These are phyloP conservation scores for Priceomyces carsonii DNA, from an alignment of 805 yeast genomes.

Conservation along the genomic window DNA sequence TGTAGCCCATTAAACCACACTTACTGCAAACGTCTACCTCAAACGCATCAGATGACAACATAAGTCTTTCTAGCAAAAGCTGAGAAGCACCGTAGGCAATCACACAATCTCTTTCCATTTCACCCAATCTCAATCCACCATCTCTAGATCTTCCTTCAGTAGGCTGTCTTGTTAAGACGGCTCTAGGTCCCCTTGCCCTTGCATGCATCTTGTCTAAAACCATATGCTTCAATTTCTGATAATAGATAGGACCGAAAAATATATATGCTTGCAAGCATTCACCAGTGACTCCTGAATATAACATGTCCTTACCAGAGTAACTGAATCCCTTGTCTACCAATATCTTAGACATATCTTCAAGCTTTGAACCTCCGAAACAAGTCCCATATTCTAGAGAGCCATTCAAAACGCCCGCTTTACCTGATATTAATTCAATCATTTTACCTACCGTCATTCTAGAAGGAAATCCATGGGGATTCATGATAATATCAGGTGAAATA, in stretches of 20 bases:
- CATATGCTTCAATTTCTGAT: constrained; percentile 98
- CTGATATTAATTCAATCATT: constrained; percentile 94
- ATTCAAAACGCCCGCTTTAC: constrained; percentile 95
- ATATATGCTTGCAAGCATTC: constrained; percentile 96
- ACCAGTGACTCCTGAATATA: constrained; percentile 96
- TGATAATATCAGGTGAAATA: constrained; percentile 89
- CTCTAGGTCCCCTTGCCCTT: constrained; percentile 98
- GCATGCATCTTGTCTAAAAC: constrained; percentile 99
- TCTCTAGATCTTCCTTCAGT: constrained; percentile 99
- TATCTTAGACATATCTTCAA: constrained; percentile 91
- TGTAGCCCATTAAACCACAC: constrained; percentile 97
- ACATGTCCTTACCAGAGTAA: constrained; percentile 96
- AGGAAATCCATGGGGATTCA: constrained; percentile 99
- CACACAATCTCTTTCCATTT: constrained; percentile 99
- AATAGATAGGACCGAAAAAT: constrained; percentile 97
- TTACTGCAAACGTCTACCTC: constrained; percentile 93
- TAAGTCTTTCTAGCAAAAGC: constrained; percentile 85
- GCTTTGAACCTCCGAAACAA: constrained; percentile 96
- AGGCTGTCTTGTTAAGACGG: constrained; percentile 96
- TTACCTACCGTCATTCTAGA: constrained; percentile 99
- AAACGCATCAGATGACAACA: constrained; percentile 96
- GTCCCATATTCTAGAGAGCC: constrained; percentile 95
- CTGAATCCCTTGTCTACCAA: constrained; percentile 88
- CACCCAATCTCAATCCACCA: constrained; percentile 98
- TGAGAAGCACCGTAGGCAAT: constrained; percentile 99